Percentiles rank a stretch among this genome's conserved stretches.
phyloP scores from a whole-genome alignment of 2,329 filamentous ascomycete species.

The Colletotrichum cordylinicola region DNA sequence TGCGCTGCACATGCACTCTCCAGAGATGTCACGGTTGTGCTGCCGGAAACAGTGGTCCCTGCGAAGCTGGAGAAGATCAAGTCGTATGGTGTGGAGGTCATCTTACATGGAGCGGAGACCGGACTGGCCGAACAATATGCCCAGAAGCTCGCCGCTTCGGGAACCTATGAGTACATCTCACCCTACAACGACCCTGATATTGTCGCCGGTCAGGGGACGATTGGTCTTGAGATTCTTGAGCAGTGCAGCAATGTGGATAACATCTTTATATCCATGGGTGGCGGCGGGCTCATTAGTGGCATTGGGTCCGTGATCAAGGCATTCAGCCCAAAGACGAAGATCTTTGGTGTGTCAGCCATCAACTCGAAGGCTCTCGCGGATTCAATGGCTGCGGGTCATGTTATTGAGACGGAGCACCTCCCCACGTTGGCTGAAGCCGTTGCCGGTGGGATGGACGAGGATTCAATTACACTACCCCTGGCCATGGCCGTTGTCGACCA shows the following conservation, averaged over 20 bases:
- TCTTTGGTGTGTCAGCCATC: slow-evolving; percentile 26
- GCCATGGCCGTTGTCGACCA: slow-evolving; percentile 26
- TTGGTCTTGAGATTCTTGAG: slow-evolving; percentile 27
- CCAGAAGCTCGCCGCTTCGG: slow-evolving; percentile 25
- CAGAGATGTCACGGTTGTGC: slow-evolving; percentile 23
- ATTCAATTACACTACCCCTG: slow-evolving; percentile 26
- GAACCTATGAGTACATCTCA: slow-evolving; percentile 26
- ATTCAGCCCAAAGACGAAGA: slow-evolving; percentile 22
- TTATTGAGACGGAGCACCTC: slow-evolving; percentile 27
- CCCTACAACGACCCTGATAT: slow-evolving; percentile 28
- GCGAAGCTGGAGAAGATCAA: slow-evolving; percentile 27
- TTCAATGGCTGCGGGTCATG: slow-evolving; percentile 24
- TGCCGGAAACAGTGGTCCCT: slow-evolving; percentile 24
- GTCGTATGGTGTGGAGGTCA: slow-evolving; percentile 24
- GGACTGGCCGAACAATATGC: slow-evolving; percentile 28
- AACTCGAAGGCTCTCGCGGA: slow-evolving; percentile 27
- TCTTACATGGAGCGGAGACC: slow-evolving; percentile 26
- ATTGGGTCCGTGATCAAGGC: slow-evolving; percentile 29
- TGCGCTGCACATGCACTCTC: slow-evolving; percentile 17
- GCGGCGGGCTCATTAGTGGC: slow-evolving; percentile 28
- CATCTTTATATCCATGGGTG: slow-evolving; percentile 29
- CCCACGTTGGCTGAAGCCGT: slow-evolving; percentile 28
- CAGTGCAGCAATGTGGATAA: slow-evolving; percentile 26
- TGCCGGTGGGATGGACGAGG: slow-evolving; percentile 28
- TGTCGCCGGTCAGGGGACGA: slow-evolving; percentile 24